Conservation (phyloP, 169 alveolate genomes). For the Plasmodium coatneyi region DNA sequence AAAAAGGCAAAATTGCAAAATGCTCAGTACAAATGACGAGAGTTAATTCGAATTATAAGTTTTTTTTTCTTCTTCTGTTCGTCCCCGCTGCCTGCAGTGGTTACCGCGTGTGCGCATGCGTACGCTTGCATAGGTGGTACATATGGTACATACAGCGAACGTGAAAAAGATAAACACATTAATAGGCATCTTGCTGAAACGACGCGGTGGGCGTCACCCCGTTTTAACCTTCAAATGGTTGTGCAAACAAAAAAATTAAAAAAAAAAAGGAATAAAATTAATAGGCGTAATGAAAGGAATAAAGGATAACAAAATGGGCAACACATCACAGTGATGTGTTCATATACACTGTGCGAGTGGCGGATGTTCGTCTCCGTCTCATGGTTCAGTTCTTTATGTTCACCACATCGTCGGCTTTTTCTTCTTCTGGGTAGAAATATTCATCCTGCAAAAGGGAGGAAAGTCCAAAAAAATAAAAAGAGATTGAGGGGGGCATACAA, state of each 20-base stretch:
- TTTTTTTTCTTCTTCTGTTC: neutral
- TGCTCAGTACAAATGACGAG: neutral
- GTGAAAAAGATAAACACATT: neutral
- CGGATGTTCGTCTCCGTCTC: neutral
- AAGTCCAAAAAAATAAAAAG: neutral
- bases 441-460: conserved; percentile 48
- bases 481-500: neutral
- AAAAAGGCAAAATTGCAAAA: neutral
- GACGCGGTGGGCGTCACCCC: neutral
- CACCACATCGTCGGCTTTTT: conserved; percentile 48
- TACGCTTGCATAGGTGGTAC: neutral
- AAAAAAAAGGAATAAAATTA: neutral
- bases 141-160: neutral
- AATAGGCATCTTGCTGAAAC: neutral
- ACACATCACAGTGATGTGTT: neutral
- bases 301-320: neutral
- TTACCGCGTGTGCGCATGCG: neutral
- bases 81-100: neutral
- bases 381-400: neutral
- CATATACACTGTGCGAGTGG: neutral
- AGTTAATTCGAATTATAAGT: neutral
- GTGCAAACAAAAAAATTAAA: neutral
- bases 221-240: neutral
- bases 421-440: conserved; percentile 72
- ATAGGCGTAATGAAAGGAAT: neutral